Percentiles rank a stretch among this genome's conserved stretches.
phyloP scores from a whole-genome alignment of 345 rosid species.

The Dipteronia dyeriana region DNA sequence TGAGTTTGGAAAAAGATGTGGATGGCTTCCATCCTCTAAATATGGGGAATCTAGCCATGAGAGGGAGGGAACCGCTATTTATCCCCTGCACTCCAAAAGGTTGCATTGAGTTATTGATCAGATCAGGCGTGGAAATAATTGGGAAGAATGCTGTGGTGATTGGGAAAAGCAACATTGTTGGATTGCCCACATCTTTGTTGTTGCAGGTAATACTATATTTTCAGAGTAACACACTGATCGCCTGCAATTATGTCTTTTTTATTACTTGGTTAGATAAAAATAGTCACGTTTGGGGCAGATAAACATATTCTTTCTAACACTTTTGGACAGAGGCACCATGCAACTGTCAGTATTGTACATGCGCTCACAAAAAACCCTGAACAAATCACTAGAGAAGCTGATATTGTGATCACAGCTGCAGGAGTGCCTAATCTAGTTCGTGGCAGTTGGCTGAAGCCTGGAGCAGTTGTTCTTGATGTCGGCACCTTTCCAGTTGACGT shows the following conservation, averaged over 20 bases:
- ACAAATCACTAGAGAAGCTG: conserved; percentile 67
- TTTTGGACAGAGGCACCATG: conserved; percentile 80
- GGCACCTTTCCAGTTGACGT: conserved; percentile 89
- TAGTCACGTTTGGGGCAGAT: conserved; percentile 13
- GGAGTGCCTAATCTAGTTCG: conserved; percentile 88
- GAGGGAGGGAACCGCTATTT: conserved; percentile 87
- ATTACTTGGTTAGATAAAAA: not conserved
- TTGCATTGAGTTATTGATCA: conserved; percentile 74
- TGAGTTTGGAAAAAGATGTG: conserved; percentile 83
- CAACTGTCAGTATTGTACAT: conserved; percentile 79
- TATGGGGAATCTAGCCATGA: conserved; percentile 92
- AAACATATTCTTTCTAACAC: conserved; percentile 18
- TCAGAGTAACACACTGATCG: not conserved
- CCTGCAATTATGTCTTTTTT: not conserved
- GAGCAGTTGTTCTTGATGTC: conserved; percentile 85
- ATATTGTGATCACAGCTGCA: conserved; percentile 76
- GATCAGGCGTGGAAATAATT: conserved; percentile 70
- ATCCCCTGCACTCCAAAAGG: conserved; percentile 89
- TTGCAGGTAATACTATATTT: conserved; percentile 63
- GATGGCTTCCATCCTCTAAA: conserved; percentile 88
- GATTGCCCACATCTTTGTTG: conserved; percentile 74
- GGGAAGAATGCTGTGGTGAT: conserved; percentile 85
- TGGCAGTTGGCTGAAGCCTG: conserved; percentile 81
- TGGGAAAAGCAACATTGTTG: conserved; percentile 94
- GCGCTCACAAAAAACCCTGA: conserved; percentile 73